Evolutionary conservation across 1,284 basidiomycete genomes (phyloP).

Genomic region (Singerocomus inundabilis): DNA sequence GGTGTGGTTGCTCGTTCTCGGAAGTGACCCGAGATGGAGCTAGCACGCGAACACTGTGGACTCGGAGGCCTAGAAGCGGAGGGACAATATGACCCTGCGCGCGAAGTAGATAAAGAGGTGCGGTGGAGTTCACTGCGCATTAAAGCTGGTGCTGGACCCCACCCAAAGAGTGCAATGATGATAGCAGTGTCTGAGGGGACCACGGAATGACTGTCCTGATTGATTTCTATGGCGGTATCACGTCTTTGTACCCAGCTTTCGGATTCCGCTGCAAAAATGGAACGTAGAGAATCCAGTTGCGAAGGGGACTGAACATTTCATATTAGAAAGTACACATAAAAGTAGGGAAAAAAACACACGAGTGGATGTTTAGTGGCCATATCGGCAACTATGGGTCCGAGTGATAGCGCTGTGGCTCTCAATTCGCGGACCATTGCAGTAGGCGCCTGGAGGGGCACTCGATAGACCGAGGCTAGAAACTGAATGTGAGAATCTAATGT

Average conservation of each 20-base stretch:
- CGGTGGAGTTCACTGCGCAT: slow-evolving; percentile 34
- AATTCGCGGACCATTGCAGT: slow-evolving; percentile 57
- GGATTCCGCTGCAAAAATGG: slow-evolving; percentile 33
- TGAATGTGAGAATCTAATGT: slow-evolving; percentile 5
- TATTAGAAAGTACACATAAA: slow-evolving; percentile 1
- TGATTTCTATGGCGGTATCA: slow-evolving; percentile 10
- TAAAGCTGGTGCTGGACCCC: slow-evolving; percentile 52
- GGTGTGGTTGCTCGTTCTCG: slow-evolving; percentile 18
- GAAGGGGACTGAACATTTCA: slow-evolving; percentile 38
- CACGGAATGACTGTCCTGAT: slow-evolving; percentile 4
- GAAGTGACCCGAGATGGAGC: slow-evolving; percentile 38
- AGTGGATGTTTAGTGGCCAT: slow-evolving; percentile 70
- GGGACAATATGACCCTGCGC: slow-evolving; percentile 40
- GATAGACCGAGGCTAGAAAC: slow-evolving; percentile 64
- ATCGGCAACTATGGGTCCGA: slow-evolving; percentile 53
- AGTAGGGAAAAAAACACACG: slow-evolving; percentile 38
- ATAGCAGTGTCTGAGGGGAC: slow-evolving; percentile 49
- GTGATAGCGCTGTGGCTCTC: slow-evolving; percentile 49
- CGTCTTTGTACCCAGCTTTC: slow-evolving; percentile 10
- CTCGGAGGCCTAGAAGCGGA: slow-evolving; percentile 36
- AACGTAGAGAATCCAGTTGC: slow-evolving; percentile 45
- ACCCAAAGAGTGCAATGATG: slow-evolving; percentile 68
- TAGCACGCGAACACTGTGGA: slow-evolving; percentile 45
- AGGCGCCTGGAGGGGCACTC: slow-evolving; percentile 68
- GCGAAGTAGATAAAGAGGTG: slow-evolving; percentile 37